These are phyloP conservation scores for Trichosporon coremiiforme DNA, from an alignment of 1,284 basidiomycete genomes.

Conservation along the genomic window DNA sequence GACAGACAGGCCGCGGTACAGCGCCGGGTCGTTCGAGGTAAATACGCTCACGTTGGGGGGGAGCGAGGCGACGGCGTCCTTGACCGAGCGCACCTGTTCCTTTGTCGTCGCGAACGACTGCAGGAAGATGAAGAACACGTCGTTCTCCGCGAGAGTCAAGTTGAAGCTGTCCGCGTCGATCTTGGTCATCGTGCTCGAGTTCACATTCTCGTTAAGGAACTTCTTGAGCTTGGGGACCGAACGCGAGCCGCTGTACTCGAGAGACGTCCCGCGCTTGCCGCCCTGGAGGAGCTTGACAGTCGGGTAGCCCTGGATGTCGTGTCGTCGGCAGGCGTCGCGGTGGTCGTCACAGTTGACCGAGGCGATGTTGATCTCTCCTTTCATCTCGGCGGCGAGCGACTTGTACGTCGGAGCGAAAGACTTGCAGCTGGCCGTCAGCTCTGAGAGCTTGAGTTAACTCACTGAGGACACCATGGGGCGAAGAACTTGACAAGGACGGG, in stretches of 20 bases:
- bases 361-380: conserved; percentile 70
- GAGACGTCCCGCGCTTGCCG: conserved; percentile 7
- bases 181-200: conserved; percentile 55
- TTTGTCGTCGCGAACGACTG: conserved; percentile 59
- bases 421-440: conserved; percentile 66
- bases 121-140: conserved; percentile 74
- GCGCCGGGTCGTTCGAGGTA: conserved; percentile 57
- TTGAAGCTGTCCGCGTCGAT: conserved; percentile 60
- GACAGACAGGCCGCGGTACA: conserved; percentile 61
- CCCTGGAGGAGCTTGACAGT: conserved; percentile 64
- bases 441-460: conserved; percentile 29
- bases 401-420: conserved; percentile 76
- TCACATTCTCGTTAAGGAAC: conserved; percentile 63
- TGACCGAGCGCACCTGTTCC: conserved; percentile 57
- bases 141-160: conserved; percentile 61
- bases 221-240: conserved; percentile 68
- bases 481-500: conserved; percentile 85
- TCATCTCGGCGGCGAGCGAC: conserved; percentile 69
- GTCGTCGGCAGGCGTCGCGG: conserved; percentile 64
- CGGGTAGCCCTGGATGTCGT: conserved; percentile 76
- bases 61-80: conserved; percentile 62
- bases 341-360: conserved; percentile 84
- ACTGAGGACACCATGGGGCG: conserved; percentile 89
- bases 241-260: conserved; percentile 70
- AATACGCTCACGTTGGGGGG: conserved; percentile 72